These are phyloP conservation scores for Hypoxylon subgilvum DNA, from an alignment of 495 filamentous ascomycete species.

Conservation along the genomic window DNA sequence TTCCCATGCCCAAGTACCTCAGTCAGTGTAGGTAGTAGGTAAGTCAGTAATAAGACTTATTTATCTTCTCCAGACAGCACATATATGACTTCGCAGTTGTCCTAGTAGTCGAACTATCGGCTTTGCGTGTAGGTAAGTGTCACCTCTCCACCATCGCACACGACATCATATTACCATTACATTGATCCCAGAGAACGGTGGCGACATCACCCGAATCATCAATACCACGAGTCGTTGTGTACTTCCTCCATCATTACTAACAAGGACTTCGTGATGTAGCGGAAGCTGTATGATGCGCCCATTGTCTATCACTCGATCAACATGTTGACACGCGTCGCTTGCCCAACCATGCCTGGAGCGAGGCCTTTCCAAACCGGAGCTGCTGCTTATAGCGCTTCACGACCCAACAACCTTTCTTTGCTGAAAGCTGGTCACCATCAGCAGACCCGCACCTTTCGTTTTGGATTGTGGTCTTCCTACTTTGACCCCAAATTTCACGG, in stretches of 20 bases:
- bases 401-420: conserved; percentile 26
- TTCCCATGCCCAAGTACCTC: background rate
- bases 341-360: conserved; percentile 40
- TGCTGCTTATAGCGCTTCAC: conserved; percentile 22
- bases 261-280: background rate
- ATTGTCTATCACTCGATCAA: conserved; percentile 18
- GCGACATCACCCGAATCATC: conserved; percentile 6
- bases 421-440: conserved; percentile 31
- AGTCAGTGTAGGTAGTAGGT: background rate
- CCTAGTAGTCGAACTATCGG: conserved; percentile 16
- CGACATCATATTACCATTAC: conserved; percentile 4
- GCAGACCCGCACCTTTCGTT: conserved; percentile 54
- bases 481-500: conserved; percentile 46
- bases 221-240: background rate
- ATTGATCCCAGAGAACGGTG: conserved; percentile 6
- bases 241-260: conserved; percentile 19
- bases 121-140: conserved; percentile 28
- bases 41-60: background rate
- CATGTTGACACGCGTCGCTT: conserved; percentile 46
- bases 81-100: conserved; percentile 14
- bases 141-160: background rate
- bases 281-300: conserved; percentile 23
- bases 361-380: conserved; percentile 35
- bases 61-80: conserved; percentile 2
- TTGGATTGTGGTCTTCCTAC: conserved; percentile 52